phyloP scores from a whole-genome alignment of 116 monocot species.

The Cymodocea nodosa region DNA sequence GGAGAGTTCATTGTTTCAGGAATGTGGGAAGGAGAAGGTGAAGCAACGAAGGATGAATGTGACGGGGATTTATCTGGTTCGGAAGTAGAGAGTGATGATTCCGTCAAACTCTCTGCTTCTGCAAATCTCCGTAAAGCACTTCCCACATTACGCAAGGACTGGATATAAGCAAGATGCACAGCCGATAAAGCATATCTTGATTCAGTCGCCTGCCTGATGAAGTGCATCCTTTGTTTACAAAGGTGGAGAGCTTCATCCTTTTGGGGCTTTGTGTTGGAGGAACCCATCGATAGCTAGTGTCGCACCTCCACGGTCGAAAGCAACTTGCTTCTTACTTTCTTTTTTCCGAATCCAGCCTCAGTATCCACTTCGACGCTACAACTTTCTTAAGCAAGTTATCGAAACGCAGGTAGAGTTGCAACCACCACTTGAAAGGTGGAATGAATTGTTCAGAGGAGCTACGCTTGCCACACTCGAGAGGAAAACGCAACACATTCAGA shows the following conservation, averaged over 20 bases:
- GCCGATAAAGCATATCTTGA: conserved; percentile 75
- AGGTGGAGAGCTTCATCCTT: conserved; percentile 37
- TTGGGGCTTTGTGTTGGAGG: conserved; percentile 41
- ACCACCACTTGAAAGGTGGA: no score
- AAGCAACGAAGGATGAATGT: conserved; percentile 56
- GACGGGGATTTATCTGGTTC: conserved; percentile 56
- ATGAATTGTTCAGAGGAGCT: no score
- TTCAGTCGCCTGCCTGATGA: conserved; percentile 59
- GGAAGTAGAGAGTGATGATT: conserved; percentile 29
- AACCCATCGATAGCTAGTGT: conserved; percentile 32
- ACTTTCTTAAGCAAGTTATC: no score
- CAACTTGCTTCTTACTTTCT: no score
- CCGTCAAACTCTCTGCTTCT: conserved; percentile 40
- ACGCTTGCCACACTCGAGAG: no score
- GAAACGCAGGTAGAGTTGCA: no score
- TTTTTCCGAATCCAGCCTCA: conserved; percentile 32
- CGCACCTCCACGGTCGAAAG: background rate
- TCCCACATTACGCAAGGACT: conserved; percentile 63
- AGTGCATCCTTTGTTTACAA: conserved; percentile 49
- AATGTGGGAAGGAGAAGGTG: conserved; percentile 49
- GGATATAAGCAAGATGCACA: conserved; percentile 65
- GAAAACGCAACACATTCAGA: no score
- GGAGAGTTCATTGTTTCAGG: conserved; percentile 18
- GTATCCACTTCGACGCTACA: no score
- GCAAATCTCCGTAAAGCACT: conserved; percentile 41